phyloP scores from a whole-genome alignment of 192 early-diverging fungal genomes.

The Mortierella hygrophila region DNA sequence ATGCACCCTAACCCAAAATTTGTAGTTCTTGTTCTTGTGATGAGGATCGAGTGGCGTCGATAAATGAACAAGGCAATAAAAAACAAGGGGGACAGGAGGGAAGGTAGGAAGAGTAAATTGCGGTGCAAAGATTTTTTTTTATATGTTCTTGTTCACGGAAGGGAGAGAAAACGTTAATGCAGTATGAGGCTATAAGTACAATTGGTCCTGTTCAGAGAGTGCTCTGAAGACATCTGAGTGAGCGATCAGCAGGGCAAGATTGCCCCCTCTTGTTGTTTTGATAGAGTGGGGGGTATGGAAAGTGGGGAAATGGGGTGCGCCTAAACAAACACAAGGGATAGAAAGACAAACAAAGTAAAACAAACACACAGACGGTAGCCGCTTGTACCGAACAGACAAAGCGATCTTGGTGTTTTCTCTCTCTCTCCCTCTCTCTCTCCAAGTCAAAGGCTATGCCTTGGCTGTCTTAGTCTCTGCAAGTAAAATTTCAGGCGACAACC shows the following conservation, averaged over 20 bases:
- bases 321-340: too few relatives aligned
- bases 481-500: background rate
- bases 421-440: too few relatives aligned
- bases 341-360: too few relatives aligned
- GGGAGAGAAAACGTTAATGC: constrained; percentile 1
- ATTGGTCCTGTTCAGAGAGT: background rate
- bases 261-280: background rate
- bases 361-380: too few relatives aligned
- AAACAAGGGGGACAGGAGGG: too few relatives aligned
- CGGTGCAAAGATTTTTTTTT: background rate
- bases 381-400: too few relatives aligned
- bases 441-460: background rate
- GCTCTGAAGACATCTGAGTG: background rate
- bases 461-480: background rate
- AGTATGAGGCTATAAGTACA: background rate
- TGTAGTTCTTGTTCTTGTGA: too few relatives aligned
- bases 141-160: background rate
- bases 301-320: background rate
- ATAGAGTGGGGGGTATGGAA: background rate
- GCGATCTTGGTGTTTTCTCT: too few relatives aligned
- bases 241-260: background rate
- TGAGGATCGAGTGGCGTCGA: too few relatives aligned
- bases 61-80: too few relatives aligned
- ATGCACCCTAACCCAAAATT: too few relatives aligned
- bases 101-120: background rate